Base-by-base conservation (phyloP, 208 protist species). In the Trypanosoma vivax region DNA sequence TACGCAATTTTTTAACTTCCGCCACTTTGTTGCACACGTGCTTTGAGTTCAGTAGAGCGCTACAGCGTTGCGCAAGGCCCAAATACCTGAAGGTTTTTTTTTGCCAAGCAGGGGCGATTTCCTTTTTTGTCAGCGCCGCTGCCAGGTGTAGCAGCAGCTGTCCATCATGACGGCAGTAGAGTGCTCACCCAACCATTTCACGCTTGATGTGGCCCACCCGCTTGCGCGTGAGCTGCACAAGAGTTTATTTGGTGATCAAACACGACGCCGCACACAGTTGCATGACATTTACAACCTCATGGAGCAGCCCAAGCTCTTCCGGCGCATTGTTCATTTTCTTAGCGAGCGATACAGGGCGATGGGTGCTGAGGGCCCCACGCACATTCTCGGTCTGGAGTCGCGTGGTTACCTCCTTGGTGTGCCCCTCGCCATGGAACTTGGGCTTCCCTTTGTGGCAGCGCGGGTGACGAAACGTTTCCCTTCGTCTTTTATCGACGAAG, bases 211-310 rank as follows among this genome's bases (percentile, higher is more conserved):
- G 7, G 37, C 50, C 5, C 58, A 64, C 35, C 58, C 58, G 0
- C 25, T 64, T 18, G 31, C 58, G 13, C 47, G 42, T 29, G 58
- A 64, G 10, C 49, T 64, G 0, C 52, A 64, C 31, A 40, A 47
- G 9, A 46, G 49, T 33, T 38, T 64, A 11, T 64, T 64, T 47
- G 48, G 58, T 16, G 49, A 19, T 16, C 30, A 2, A 4, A 31
- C 9, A 23, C 13, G 24, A n/a, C 18, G 50, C 37, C 7, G 16
- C 5, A 63, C 56, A 37, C 45, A 54, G 0, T 66, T 90, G n/a
- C 92, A 94, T 66, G 86, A 96, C 47, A 72, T 95, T 19, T 87
- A 62, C 55, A 83, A 56, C 73, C 76, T 95, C 45, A 92, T 82
- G 0, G 82, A 90, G 30, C 73, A 76, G 30, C 84, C 84, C 10